Evolutionary conservation across 2,329 filamentous ascomycete genomes (phyloP), one percentile per base, ranked within the genome.

Genomic region (Clarireedia homoeocarpa): DNA sequence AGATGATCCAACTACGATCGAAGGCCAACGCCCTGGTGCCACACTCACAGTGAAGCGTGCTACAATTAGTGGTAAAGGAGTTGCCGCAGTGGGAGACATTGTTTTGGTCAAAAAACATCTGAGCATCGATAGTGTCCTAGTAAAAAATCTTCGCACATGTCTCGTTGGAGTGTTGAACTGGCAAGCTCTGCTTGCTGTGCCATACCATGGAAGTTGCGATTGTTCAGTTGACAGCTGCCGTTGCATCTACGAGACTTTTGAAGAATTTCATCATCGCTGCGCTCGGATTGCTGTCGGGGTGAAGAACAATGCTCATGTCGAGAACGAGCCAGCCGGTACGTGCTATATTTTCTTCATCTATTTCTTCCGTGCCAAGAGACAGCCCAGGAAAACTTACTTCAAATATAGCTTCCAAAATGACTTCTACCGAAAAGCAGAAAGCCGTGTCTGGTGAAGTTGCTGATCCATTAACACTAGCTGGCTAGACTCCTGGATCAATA

Each of bases 211-310:
- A 9, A 50, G 17, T n/a, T 55, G 53, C 26, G 17, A n/a, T 3
- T 55, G 53, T 34, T 14, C 17, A 5, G 6, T 4, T 23, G 46
- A 20, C 4, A 26, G 5, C 30, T 55, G 53, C 34, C 53, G 48
- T 47, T 56, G 48, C 30, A 9, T 56, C 20, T 56, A 56, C 15
- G 53, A 56, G 15, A 51, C 40, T 6, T 39, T 36, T 20, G 39
- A 56, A 27, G 42, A 12, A 7, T 56, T 36, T 36, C 39, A 23
- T n/a, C 17, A 23, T 12, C 53, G 53, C 6, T 45, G 14, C 38
- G 17, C 48, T 7, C 2, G 7, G 7, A 34, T 10, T 4, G 30
- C 30, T 34, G 7, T 10, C 3, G 7, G 12, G 30, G 9, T 9
- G 9, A 9, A 10, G 30, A 34, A 34, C 7, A 10, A 9, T 34